These are phyloP conservation scores for Dactylellina parvicollis DNA, from an alignment of 2,329 filamentous ascomycete species.

Conservation along the genomic window DNA sequence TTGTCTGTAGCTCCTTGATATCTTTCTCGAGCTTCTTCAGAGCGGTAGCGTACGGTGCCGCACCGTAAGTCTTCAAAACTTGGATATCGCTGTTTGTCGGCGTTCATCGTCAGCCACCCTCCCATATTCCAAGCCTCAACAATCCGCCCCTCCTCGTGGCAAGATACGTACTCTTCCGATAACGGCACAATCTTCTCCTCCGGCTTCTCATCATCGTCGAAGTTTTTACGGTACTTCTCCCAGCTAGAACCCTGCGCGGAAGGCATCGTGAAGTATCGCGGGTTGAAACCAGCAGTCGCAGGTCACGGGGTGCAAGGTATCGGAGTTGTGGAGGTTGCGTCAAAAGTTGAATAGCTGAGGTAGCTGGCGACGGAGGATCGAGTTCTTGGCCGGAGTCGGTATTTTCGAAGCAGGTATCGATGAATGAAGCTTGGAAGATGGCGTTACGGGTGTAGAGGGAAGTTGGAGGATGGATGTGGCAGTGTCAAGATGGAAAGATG, in stretches of 20 bases:
- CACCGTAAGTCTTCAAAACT: constrained; percentile 98
- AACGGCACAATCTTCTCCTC: constrained; percentile 99
- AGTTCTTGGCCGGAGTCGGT: background rate
- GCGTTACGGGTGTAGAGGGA: constrained; percentile 19
- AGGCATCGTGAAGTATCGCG: constrained; percentile 70
- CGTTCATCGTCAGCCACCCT: constrained; percentile 59
- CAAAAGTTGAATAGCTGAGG: background rate
- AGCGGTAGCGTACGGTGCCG: constrained; percentile 90
- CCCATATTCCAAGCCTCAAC: constrained; percentile 4
- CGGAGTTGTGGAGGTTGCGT: constrained; percentile 43
- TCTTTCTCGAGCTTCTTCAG: constrained; percentile 98
- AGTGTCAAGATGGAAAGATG: constrained; percentile 17
- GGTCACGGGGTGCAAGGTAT: constrained; percentile 45
- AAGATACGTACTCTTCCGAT: constrained; percentile 82
- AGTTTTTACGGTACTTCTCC: constrained; percentile 99
- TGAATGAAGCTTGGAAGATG: constrained; percentile 8
- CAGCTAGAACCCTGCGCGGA: constrained; percentile 92
- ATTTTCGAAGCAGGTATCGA: constrained; percentile 7
- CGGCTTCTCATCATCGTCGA: constrained; percentile 93
- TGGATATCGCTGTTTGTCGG: constrained; percentile 83
- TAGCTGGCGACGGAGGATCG: background rate
- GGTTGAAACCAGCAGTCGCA: constrained; percentile 18
- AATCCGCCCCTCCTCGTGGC: constrained; percentile 1
- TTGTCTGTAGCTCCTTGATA: constrained; percentile 98
- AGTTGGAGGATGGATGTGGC: constrained; percentile 37